phyloP scores from a whole-genome alignment of 2,329 filamentous ascomycete species.

The Graphilbum fragrans region DNA sequence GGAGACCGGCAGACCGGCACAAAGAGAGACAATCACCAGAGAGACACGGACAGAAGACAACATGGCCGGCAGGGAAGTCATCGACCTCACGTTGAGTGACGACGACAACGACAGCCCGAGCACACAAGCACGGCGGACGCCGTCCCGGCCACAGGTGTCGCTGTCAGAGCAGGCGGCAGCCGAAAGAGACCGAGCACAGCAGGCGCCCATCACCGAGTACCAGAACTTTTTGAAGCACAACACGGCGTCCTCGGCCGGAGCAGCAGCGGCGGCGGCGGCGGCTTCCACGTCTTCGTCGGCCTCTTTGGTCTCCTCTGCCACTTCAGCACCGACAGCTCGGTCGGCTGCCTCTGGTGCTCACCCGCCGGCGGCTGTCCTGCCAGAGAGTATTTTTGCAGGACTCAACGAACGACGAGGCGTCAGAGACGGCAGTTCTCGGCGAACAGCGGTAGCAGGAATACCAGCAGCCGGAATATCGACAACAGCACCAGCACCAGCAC shows the following conservation, averaged over 20 bases:
- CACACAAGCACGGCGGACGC: background rate
- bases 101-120: slow-evolving; percentile 3
- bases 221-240: too few relatives aligned
- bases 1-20: background rate
- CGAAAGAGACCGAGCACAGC: background rate
- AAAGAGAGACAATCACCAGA: too few relatives aligned
- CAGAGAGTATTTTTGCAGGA: too few relatives aligned
- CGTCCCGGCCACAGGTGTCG: background rate
- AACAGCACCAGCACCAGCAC: background rate
- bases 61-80: slow-evolving; percentile 6
- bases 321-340: background rate
- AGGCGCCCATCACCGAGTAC: too few relatives aligned
- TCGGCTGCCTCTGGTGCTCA: too few relatives aligned
- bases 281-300: background rate
- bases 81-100: slow-evolving; percentile 9
- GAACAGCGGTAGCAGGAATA: background rate
- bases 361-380: too few relatives aligned
- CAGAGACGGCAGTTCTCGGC: too few relatives aligned
- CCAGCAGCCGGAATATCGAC: too few relatives aligned
- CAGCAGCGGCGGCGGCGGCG: background rate
- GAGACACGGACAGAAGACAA: too few relatives aligned
- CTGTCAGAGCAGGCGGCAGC: background rate
- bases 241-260: too few relatives aligned
- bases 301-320: background rate
- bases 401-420: too few relatives aligned